These are phyloP conservation scores for Chaetomium olivaceum DNA, from an alignment of 2,329 filamentous ascomycete genomes.

Conservation along the genomic window DNA sequence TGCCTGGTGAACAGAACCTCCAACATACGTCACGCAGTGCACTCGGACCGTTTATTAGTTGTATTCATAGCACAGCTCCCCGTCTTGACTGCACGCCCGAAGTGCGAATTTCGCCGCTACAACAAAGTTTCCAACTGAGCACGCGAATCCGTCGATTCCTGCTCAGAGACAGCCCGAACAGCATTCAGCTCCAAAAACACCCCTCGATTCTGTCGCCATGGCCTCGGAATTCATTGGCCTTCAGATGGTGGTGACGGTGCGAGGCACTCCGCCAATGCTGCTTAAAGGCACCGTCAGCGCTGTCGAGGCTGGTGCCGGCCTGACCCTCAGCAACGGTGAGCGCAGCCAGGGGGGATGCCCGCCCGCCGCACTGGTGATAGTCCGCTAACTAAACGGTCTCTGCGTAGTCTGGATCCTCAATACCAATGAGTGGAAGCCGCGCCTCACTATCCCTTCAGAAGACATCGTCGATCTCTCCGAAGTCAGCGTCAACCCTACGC, in stretches of 20 bases:
- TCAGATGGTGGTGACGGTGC: slow-evolving; percentile 72
- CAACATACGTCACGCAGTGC: background rate
- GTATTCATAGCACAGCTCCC: background rate
- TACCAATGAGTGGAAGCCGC: slow-evolving; percentile 43
- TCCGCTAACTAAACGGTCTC: background rate
- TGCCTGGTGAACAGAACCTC: background rate
- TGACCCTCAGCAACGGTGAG: slow-evolving; percentile 73
- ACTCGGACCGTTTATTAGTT: background rate
- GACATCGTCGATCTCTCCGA: slow-evolving; percentile 51
- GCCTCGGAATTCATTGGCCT: slow-evolving; percentile 72
- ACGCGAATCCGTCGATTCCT: background rate
- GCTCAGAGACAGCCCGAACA: background rate
- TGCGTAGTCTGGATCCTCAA: slow-evolving; percentile 44
- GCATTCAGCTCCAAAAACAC: background rate
- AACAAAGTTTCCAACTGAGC: background rate
- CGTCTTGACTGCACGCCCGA: background rate
- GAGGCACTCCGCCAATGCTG: slow-evolving; percentile 58
- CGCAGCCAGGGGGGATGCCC: slow-evolving; percentile 12
- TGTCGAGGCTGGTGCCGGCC: slow-evolving; percentile 64
- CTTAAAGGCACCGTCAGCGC: slow-evolving; percentile 71
- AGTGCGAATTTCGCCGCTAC: background rate
- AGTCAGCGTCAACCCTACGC: slow-evolving; percentile 24
- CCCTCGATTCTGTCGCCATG: slow-evolving; percentile 47
- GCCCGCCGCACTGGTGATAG: background rate
- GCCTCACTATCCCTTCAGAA: slow-evolving; percentile 48